These are phyloP conservation scores for Vitis hybrid DNA, from an alignment of 177 flowering plant species.

Conservation along the genomic window DNA sequence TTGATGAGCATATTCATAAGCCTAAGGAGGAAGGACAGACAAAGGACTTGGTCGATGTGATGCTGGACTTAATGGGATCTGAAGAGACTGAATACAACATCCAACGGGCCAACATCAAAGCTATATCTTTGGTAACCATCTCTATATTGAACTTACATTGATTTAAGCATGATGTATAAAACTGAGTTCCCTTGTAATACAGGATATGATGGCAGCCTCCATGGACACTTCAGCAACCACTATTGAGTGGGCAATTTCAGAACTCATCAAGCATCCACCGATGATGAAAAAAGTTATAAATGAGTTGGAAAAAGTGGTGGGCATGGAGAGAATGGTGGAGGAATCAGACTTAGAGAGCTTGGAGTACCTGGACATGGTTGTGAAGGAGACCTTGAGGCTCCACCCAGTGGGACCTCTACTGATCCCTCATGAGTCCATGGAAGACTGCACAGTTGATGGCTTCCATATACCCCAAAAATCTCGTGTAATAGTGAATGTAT, in stretches of 20 bases:
- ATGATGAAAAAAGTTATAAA: conserved; percentile 34
- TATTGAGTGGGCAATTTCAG: conserved; percentile 37
- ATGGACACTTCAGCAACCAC: conserved; percentile 32
- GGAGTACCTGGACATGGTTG: conserved; percentile 32
- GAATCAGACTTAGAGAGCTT: conserved; percentile 30
- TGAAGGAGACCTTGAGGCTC: conserved; percentile 33
- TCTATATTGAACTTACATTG: neutral
- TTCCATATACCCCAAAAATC: conserved; percentile 26
- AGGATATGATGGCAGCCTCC: conserved; percentile 35
- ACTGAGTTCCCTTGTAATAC: neutral
- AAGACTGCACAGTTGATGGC: conserved; percentile 23
- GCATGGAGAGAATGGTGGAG: conserved; percentile 31
- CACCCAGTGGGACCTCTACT: conserved; percentile 31
- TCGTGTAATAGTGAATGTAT: conserved; percentile 25
- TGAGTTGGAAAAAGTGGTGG: conserved; percentile 28
- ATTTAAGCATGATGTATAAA: no score
- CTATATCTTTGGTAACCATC: no score
- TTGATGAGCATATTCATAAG: no score
- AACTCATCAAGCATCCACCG: conserved; percentile 26
- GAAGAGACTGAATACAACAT: no score
- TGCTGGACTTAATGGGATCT: no score
- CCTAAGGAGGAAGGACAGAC: no score
- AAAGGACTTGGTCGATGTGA: no score
- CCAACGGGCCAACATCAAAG: no score
- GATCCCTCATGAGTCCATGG: conserved; percentile 24